A percentile compares a stretch with the other conserved stretches of the same genome.
These are phyloP conservation scores for Phytophthora lateralis DNA, from an alignment of 352 stramenopile genomes.

Conservation along the genomic window DNA sequence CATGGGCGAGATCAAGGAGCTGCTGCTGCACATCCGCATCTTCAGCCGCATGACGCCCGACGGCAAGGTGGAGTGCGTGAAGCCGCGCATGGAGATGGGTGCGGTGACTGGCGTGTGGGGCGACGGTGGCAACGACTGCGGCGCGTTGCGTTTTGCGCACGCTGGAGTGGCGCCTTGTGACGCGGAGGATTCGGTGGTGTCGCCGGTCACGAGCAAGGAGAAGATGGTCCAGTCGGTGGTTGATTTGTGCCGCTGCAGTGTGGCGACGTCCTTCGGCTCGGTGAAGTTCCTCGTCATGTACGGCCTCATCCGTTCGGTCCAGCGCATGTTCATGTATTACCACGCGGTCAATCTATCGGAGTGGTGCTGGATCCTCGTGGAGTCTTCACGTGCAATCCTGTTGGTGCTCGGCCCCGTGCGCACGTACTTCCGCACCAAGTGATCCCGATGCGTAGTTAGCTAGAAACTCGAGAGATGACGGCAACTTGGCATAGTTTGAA, in stretches of 20 bases:
- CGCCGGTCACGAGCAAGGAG: conserved; percentile 83
- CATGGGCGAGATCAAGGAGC: conserved; percentile 34
- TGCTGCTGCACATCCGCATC: conserved; percentile 52
- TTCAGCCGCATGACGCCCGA: conserved; percentile 57
- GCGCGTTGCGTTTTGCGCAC: conserved; percentile 75
- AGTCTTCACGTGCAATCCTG: conserved; percentile 40
- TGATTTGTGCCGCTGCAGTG: conserved; percentile 82
- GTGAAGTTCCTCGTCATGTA: conserved; percentile 93
- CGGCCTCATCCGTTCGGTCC: conserved; percentile 68
- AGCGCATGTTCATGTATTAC: conserved; percentile 77
- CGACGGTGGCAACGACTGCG: conserved; percentile 82
- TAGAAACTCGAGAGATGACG: too few species aligned
- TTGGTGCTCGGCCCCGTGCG: conserved; percentile 47
- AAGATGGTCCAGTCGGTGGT: conserved; percentile 83
- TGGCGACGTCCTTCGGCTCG: conserved; percentile 83
- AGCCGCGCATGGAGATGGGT: conserved; percentile 45
- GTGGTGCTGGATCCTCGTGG: conserved; percentile 71
- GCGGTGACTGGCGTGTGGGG: conserved; percentile 58
- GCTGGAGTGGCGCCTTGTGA: conserved; percentile 79
- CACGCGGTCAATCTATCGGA: conserved; percentile 70
- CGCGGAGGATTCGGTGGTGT: conserved; percentile 75
- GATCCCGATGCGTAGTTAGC: conserved; percentile 40
- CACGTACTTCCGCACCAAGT: conserved; percentile 39
- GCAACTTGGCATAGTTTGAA: too few species aligned
- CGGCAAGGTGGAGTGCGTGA: conserved; percentile 47